These are phyloP conservation scores for Fraxinus latifolia DNA, from an alignment of 305 asterid species.

Conservation along the genomic window DNA sequence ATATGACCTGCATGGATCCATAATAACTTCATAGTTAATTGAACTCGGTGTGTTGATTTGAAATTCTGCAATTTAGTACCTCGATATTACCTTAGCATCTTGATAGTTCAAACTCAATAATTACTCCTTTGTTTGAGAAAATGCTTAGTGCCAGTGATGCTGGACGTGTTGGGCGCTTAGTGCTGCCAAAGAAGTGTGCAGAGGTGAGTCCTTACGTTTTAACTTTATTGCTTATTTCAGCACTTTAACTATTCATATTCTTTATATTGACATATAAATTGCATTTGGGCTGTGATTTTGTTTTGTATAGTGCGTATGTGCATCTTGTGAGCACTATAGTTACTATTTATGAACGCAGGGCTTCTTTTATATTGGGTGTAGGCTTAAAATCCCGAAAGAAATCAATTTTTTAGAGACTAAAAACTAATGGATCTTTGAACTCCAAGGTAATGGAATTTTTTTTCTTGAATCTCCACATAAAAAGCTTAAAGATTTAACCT, in stretches of 20 bases:
- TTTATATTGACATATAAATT: slow-evolving; percentile 3
- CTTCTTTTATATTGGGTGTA: background rate
- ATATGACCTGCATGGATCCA: slow-evolving; percentile 19
- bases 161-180: slow-evolving; percentile 90
- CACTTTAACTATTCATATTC: slow-evolving; percentile 10
- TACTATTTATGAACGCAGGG: slow-evolving; percentile 6
- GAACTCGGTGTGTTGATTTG: slow-evolving; percentile 19
- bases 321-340: slow-evolving; percentile 14
- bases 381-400: background rate
- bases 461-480: background rate
- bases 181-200: slow-evolving; percentile 93
- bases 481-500: background rate
- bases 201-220: slow-evolving; percentile 58
- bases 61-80: slow-evolving; percentile 22
- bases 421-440: background rate
- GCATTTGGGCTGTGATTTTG: slow-evolving; percentile 6
- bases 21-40: slow-evolving; percentile 16
- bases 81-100: slow-evolving; percentile 55
- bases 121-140: slow-evolving; percentile 91
- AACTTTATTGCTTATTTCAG: slow-evolving; percentile 16
- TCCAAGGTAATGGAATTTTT: background rate
- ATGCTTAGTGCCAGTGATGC: slow-evolving; percentile 96
- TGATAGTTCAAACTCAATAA: slow-evolving; percentile 62
- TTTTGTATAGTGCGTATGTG: background rate
- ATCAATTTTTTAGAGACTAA: background rate